phyloP scores from a whole-genome alignment of 2,329 filamentous ascomycete species.

The Lecanosticta acicola region DNA sequence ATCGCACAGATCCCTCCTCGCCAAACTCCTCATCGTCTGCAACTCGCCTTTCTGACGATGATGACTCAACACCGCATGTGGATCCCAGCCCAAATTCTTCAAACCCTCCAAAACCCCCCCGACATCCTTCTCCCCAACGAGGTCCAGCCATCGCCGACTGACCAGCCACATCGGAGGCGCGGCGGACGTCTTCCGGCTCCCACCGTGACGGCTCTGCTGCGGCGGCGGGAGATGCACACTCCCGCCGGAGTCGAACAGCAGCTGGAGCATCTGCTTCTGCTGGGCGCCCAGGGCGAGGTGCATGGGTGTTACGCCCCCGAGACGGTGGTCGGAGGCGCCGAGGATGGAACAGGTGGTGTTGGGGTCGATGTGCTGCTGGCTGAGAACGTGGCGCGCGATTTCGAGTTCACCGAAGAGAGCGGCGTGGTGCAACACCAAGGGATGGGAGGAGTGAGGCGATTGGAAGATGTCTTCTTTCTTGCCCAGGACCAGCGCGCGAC shows the following conservation, averaged over 20 bases:
- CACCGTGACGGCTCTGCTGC: not conserved
- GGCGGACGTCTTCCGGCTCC: not conserved
- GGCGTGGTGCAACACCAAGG: conserved; percentile 10
- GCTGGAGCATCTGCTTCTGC: conserved; percentile 6
- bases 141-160: no score
- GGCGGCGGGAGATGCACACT: conserved; percentile 2
- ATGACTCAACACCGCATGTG: no score
- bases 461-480: not conserved
- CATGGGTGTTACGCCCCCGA: conserved; percentile 10
- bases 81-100: no score
- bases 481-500: no score
- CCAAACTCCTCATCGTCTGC: no score
- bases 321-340: conserved; percentile 1
- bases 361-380: not conserved
- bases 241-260: conserved; percentile 2
- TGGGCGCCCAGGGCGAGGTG: conserved; percentile 9
- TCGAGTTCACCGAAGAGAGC: conserved; percentile 7
- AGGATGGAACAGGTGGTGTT: conserved; percentile 2
- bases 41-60: no score
- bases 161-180: conserved; percentile 11
- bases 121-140: no score
- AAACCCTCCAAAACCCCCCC: no score
- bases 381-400: conserved; percentile 5
- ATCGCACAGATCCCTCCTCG: no score
- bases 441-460: not conserved